phyloP scores from a whole-genome alignment of 805 yeast species.

The Candida maltosa region DNA sequence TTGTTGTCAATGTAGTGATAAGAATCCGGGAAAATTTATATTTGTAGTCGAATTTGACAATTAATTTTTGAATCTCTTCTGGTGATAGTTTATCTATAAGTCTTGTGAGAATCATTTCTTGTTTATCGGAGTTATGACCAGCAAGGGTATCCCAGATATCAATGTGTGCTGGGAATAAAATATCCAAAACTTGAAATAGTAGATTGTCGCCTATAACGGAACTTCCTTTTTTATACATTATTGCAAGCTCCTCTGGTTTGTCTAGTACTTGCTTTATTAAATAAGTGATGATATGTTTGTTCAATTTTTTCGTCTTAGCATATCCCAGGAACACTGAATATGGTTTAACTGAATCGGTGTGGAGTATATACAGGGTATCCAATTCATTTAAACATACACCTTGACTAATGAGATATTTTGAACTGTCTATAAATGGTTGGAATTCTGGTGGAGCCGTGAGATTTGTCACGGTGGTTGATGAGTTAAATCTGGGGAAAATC shows the following conservation, averaged over 20 bases:
- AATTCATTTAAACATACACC: slow-evolving; percentile 2
- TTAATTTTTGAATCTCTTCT: slow-evolving; percentile 2
- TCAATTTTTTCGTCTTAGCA: neutral
- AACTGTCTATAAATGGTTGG: neutral
- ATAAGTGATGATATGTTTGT: neutral
- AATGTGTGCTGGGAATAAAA: neutral
- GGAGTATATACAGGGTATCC: slow-evolving; percentile 3
- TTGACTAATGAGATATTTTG: neutral
- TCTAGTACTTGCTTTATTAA: neutral
- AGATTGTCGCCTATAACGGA: too few relatives aligned
- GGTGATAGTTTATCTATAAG: neutral
- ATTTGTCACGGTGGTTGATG: neutral
- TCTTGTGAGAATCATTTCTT: neutral
- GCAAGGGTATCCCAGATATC: too few relatives aligned
- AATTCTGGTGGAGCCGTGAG: neutral
- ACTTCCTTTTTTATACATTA: too few relatives aligned
- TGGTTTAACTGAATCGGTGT: slow-evolving; percentile 2
- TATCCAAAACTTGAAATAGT: neutral
- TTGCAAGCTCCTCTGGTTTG: too few relatives aligned
- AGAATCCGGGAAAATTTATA: neutral
- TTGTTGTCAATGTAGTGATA: neutral
- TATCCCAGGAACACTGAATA: slow-evolving; percentile 2
- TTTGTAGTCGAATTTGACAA: neutral
- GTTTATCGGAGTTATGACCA: too few relatives aligned
- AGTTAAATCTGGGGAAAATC: slow-evolving; percentile 3